phyloP scores from a whole-genome alignment of 2,329 filamentous ascomycete species.

The Mariannaea elegans region DNA sequence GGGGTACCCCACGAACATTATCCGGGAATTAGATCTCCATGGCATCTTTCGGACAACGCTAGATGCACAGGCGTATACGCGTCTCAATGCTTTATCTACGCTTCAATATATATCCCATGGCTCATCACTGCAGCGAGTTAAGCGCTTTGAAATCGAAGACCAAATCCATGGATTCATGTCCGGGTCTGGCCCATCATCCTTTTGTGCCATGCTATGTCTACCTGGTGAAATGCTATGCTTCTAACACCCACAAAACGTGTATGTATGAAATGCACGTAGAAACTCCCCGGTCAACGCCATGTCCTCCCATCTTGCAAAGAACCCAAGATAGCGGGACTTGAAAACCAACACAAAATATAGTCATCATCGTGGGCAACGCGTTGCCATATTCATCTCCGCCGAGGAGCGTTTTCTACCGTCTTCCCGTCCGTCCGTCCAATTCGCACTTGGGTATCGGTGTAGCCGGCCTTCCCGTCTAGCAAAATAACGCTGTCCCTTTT shows the following conservation, averaged over 20 bases:
- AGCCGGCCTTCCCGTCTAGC: conserved; percentile 33
- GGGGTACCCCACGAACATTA: too few relatives aligned
- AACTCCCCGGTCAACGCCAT: conserved; percentile 27
- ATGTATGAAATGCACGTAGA: conserved; percentile 12
- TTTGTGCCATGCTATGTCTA: conserved; percentile 19
- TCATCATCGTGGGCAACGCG: conserved; percentile 36
- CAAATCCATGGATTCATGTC: neutral
- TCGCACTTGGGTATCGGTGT: conserved; percentile 39
- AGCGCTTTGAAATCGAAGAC: neutral
- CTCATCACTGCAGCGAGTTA: neutral
- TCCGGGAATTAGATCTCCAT: neutral
- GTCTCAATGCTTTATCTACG: neutral
- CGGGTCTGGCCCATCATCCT: neutral
- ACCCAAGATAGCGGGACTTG: conserved; percentile 2
- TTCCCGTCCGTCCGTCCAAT: conserved; percentile 32
- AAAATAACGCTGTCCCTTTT: conserved; percentile 25
- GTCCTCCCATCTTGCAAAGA: conserved; percentile 4
- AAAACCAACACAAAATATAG: conserved; percentile 21
- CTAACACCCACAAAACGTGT: conserved; percentile 18
- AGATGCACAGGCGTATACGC: neutral
- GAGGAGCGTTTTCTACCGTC: conserved; percentile 35
- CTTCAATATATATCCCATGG: too few relatives aligned
- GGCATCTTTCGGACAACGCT: neutral
- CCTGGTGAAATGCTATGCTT: conserved; percentile 14
- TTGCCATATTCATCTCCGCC: conserved; percentile 31